Percentiles rank a stretch among this genome's conserved stretches.
phyloP scores from a whole-genome alignment of 495 filamentous ascomycete species.

The Penicillium angulare region DNA sequence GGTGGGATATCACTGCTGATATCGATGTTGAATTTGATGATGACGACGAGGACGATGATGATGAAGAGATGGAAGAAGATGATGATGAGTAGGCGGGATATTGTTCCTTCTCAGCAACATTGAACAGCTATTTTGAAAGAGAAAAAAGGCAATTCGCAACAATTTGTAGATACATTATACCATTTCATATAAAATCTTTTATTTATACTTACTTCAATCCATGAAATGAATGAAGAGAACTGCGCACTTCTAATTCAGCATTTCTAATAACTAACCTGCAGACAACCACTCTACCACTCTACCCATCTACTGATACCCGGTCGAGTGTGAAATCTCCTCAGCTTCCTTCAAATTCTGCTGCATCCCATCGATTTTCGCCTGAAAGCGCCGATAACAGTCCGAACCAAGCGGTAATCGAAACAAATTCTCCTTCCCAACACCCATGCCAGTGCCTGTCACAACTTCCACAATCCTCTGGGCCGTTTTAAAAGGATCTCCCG shows the following conservation, averaged over 20 bases:
- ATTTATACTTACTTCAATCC: not conserved
- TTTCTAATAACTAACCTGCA: not conserved
- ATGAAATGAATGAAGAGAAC: not conserved
- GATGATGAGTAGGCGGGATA: conserved; percentile 1
- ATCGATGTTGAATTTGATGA: conserved; percentile 48
- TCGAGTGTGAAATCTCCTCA: conserved; percentile 19
- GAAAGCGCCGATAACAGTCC: conserved; percentile 16
- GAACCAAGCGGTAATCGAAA: conserved; percentile 19
- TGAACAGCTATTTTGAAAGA: not conserved
- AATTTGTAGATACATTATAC: no score
- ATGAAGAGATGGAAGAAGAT: conserved; percentile 25
- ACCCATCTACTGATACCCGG: conserved; percentile 7
- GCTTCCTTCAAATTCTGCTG: no score
- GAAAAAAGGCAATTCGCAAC: not conserved
- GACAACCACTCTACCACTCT: no score
- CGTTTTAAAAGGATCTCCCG: conserved; percentile 14
- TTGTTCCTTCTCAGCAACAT: no score
- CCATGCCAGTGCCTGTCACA: conserved; percentile 13
- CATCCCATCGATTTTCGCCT: conserved; percentile 16
- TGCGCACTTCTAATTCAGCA: not conserved
- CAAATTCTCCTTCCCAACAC: conserved; percentile 10
- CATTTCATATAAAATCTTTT: no score
- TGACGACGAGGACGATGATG: conserved; percentile 39
- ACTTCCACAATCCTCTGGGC: conserved; percentile 17
- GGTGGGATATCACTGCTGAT: conserved; percentile 85